A percentile compares a stretch with the other conserved stretches of the same genome.
These are phyloP conservation scores for Candida tropicalis DNA, from an alignment of 1,139 yeast genomes.

Conservation along the genomic window DNA sequence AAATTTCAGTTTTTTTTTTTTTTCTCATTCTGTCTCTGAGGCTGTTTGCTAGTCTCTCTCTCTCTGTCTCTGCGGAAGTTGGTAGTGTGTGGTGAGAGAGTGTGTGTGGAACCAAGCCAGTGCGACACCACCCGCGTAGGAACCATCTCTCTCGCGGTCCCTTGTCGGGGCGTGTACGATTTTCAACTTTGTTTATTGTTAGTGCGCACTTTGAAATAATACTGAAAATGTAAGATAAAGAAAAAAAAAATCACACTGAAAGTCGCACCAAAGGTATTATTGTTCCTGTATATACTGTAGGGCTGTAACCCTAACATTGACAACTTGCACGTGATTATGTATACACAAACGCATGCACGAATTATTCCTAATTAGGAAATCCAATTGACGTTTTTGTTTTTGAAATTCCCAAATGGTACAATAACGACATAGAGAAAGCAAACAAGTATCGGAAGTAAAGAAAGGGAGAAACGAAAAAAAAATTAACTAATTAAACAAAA, in stretches of 20 bases:
- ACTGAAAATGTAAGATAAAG: background rate
- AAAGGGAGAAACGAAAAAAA: background rate
- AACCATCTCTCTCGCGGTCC: too few species aligned
- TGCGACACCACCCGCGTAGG: too few species aligned
- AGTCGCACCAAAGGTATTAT: background rate
- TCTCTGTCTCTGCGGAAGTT: constrained; percentile 3
- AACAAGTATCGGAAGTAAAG: background rate
- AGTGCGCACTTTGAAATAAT: too few species aligned
- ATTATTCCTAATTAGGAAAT: constrained; percentile 5
- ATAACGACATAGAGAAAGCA: background rate
- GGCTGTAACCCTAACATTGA: constrained; percentile 1
- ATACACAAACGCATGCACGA: background rate
- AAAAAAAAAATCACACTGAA: background rate
- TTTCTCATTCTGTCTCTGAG: constrained; percentile 2
- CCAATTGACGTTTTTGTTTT: constrained; percentile 1
- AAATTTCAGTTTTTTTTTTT: constrained; percentile 13
- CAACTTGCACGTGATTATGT: background rate
- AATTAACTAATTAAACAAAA: too few species aligned
- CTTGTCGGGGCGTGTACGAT: too few species aligned
- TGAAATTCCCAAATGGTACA: background rate
- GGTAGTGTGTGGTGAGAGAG: constrained; percentile 6
- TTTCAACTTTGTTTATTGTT: too few species aligned
- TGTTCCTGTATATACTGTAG: constrained; percentile 1
- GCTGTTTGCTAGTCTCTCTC: constrained; percentile 2
- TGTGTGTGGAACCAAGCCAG: background rate